Conservation (phyloP, 495 filamentous ascomycete species). For the Oidiodendron maius region DNA sequence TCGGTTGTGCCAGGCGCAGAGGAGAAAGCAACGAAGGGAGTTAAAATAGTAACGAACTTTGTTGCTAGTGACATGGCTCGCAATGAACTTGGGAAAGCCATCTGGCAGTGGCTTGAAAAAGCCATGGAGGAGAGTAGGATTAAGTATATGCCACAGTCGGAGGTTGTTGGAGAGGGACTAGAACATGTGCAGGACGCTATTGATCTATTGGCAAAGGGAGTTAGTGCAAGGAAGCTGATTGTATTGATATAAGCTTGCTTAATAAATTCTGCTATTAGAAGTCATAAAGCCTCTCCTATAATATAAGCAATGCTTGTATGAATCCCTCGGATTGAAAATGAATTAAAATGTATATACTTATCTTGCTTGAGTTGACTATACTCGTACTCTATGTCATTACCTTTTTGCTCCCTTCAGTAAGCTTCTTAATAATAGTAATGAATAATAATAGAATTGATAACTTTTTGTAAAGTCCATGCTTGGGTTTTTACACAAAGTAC, state of each 20-base stretch:
- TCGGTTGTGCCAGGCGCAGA: not conserved
- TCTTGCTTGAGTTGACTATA: too few relatives aligned
- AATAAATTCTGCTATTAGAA: not conserved
- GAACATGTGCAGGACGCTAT: not conserved
- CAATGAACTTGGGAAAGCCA: not conserved
- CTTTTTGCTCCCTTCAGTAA: too few relatives aligned
- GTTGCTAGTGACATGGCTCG: not conserved
- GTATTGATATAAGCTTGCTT: slow-evolving; percentile 3
- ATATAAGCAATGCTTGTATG: not conserved
- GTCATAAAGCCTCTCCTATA: not conserved
- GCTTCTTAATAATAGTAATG: too few relatives aligned
- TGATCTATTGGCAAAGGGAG: slow-evolving; percentile 1
- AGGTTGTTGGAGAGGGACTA: not conserved
- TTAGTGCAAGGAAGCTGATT: slow-evolving; percentile 1
- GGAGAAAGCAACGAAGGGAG: not conserved
- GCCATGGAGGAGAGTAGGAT: not conserved
- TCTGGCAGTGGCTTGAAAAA: not conserved
- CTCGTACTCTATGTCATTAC: too few relatives aligned
- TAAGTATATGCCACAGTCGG: slow-evolving; percentile 1
- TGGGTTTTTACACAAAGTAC: too few relatives aligned
- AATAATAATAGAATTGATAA: too few relatives aligned
- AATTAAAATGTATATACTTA: not conserved
- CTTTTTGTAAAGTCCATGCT: too few relatives aligned
- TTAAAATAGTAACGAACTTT: not conserved
- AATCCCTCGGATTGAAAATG: not conserved